phyloP scores from a whole-genome alignment of 1,139 yeast species.

The Yamadazyma atmosphaerica region DNA sequence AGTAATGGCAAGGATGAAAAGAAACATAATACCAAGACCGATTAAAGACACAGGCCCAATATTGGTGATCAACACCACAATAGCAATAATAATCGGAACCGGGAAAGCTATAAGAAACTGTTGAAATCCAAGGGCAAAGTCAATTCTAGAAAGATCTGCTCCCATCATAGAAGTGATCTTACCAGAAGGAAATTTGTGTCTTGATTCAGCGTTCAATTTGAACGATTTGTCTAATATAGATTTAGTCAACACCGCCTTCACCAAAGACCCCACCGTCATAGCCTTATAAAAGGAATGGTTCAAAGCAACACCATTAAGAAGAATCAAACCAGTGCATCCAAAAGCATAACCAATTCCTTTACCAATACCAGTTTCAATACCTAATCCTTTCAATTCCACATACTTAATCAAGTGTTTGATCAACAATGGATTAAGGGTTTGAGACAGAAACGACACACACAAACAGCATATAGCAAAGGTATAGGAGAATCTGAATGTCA shows the following conservation, averaged over 20 bases:
- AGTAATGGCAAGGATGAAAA: slow-evolving; percentile 26
- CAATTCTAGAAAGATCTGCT: slow-evolving; percentile 38
- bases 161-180: slow-evolving; percentile 59
- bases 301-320: slow-evolving; percentile 31
- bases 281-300: slow-evolving; percentile 24
- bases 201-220: slow-evolving; percentile 57
- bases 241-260: slow-evolving; percentile 65
- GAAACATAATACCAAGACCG: slow-evolving; percentile 32
- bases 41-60: slow-evolving; percentile 38
- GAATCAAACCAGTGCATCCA: slow-evolving; percentile 28
- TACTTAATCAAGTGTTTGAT: slow-evolving; percentile 29
- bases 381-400: slow-evolving; percentile 27
- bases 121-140: slow-evolving; percentile 37
- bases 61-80: slow-evolving; percentile 32
- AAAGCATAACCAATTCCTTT: slow-evolving; percentile 41
- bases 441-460: slow-evolving; percentile 20
- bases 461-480: slow-evolving; percentile 23
- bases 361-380: slow-evolving; percentile 24
- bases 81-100: slow-evolving; percentile 31
- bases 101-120: slow-evolving; percentile 33
- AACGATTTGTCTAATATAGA: slow-evolving; percentile 69
- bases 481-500: slow-evolving; percentile 32
- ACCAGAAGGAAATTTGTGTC: slow-evolving; percentile 62
- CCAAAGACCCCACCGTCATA: slow-evolving; percentile 57
- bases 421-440: slow-evolving; percentile 31